A percentile compares a stretch with the other conserved stretches of the same genome.
Evolutionary conservation across 2,329 filamentous ascomycete species (phyloP).

Genomic region (Fusarium sambucinum): DNA sequence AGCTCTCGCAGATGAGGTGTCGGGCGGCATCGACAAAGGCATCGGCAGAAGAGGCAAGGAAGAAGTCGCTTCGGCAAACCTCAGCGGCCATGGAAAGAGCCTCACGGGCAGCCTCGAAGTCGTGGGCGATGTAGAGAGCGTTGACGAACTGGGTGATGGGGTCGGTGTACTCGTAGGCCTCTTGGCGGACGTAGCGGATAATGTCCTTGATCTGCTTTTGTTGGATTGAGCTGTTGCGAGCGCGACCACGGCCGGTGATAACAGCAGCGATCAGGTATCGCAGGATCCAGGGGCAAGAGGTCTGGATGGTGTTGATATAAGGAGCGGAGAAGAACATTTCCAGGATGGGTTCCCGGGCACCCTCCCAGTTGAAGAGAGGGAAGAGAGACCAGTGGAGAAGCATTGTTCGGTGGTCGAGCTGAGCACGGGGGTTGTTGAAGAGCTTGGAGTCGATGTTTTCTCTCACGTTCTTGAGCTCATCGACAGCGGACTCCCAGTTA

Average conservation of each 20-base stretch:
- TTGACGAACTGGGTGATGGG: constrained; percentile 97
- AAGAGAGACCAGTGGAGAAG: constrained; percentile 98
- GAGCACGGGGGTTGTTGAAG: constrained; percentile 94
- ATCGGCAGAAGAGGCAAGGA: constrained; percentile 86
- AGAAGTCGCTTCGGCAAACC: constrained; percentile 94
- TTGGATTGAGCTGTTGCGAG: constrained; percentile 85
- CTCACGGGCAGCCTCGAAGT: constrained; percentile 93
- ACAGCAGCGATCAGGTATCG: constrained; percentile 94
- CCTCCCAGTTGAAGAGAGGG: constrained; percentile 98
- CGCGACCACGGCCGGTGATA: constrained; percentile 88
- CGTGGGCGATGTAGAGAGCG: constrained; percentile 87
- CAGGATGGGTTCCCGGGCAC: constrained; percentile 88
- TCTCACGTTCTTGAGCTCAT: constrained; percentile 90
- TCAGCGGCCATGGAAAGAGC: constrained; percentile 89
- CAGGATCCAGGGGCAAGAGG: constrained; percentile 94
- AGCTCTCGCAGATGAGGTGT: constrained; percentile 97
- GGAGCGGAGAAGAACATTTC: constrained; percentile 97
- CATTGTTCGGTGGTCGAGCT: constrained; percentile 97
- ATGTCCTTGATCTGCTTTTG: constrained; percentile 99
- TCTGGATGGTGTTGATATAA: constrained; percentile 99
- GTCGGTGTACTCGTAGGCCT: constrained; percentile 97
- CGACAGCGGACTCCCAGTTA: constrained; percentile 94
- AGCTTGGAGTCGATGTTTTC: constrained; percentile 94
- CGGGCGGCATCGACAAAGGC: constrained; percentile 93
- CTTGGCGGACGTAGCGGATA: constrained; percentile 93